phyloP scores from a whole-genome alignment of 2,329 filamentous ascomycete species.

The Fusarium sulawesiense region DNA sequence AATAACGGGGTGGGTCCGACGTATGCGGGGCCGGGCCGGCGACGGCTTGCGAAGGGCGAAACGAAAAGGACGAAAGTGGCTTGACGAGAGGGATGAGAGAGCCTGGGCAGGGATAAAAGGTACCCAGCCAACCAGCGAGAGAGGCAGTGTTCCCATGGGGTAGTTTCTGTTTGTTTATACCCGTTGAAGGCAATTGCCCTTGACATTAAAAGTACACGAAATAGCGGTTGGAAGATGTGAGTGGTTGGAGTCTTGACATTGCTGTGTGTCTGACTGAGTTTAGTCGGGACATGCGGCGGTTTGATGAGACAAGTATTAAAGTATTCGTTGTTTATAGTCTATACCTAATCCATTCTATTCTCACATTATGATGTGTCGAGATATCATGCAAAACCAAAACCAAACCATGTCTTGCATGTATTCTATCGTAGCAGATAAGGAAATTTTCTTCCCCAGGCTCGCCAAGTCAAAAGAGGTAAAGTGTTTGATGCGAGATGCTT shows the following conservation, averaged over 20 bases:
- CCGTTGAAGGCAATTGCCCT: conserved; percentile 21
- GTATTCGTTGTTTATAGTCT: background rate
- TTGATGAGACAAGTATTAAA: background rate
- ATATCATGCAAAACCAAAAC: conserved; percentile 1
- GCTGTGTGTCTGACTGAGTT: background rate
- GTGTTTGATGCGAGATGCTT: conserved; percentile 9
- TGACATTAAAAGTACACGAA: conserved; percentile 9
- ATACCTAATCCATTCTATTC: conserved; percentile 10
- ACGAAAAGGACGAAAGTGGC: conserved; percentile 5
- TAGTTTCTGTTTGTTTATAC: conserved; percentile 35
- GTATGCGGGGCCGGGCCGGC: conserved; percentile 21
- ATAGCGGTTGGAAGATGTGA: conserved; percentile 1
- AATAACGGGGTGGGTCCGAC: conserved; percentile 6
- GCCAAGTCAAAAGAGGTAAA: conserved; percentile 25
- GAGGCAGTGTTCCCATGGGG: conserved; percentile 20
- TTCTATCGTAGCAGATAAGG: conserved; percentile 9
- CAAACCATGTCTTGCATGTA: background rate
- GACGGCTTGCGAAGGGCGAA: conserved; percentile 24
- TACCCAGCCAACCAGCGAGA: conserved; percentile 10
- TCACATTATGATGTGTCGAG: background rate
- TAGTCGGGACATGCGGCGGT: background rate
- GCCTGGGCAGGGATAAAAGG: background rate
- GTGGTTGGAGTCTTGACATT: background rate
- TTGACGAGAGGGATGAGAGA: background rate
- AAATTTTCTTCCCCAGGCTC: conserved; percentile 21